Base-by-base conservation (phyloP, 495 filamentous ascomycete genomes). In the Hypoxylon intermedium region DNA sequence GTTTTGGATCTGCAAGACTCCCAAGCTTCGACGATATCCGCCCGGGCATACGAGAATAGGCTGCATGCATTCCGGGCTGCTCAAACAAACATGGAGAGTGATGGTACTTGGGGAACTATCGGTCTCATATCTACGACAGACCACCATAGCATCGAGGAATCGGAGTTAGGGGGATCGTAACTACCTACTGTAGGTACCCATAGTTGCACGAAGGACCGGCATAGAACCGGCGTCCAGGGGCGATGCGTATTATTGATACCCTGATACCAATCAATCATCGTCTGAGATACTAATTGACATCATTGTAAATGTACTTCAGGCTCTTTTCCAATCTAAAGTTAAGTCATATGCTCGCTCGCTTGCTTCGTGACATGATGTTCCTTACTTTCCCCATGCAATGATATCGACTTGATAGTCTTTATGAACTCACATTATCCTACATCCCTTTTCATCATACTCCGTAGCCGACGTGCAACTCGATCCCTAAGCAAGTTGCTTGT, bases 401-500 rank as follows among this genome's bases (percentile, higher is more conserved):
- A 63, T 20, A 13, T 9, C 38, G 30, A n/a, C 13, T 23, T 13
- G 24, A 7, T 18, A 3, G 11, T 30, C 12, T n/a, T 19, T 33
- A 20, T 20, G 16, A 13, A 20, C 31, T 23, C 30, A 31, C 36
- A 42, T 23, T 26, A 44, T 34, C 26, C 28, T 34, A 20, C 26
- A 48, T 18, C 13, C 26, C 6, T 12, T 7, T 9, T 24, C 51
- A 9, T 9, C 33, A 23, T 16, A 11, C 31, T 36, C 30, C 6
- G 16, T 15, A 9, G 4, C 18, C 42, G 47, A 52, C 34, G 19
- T n/a, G 15, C 5, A 42, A 19, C 40, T n/a, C 41, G 20, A 28
- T 54, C 18, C 59, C 65, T 67, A 81, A 38, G 60, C 63, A 51
- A 85, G 50, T 45, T 59, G 79, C 76, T 88, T 91, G 6, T 72